Evolutionary conservation across 306 rosid species (phyloP).

Genomic region (Citrullus mucosospermus): DNA sequence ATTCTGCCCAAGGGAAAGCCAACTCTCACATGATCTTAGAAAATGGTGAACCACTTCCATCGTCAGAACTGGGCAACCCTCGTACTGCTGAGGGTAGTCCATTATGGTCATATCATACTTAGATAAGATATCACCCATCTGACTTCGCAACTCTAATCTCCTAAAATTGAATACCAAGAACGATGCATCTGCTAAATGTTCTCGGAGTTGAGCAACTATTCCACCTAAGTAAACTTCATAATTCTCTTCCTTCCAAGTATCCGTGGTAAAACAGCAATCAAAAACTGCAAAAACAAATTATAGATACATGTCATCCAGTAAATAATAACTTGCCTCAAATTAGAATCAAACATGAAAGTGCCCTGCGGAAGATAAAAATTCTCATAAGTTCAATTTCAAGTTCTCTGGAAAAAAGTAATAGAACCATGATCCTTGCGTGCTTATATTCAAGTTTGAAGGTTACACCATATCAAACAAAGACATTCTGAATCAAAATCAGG

Average conservation of each 20-base stretch:
- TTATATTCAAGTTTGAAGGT: neutral
- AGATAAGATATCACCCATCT: constrained; percentile 43
- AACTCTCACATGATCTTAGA: constrained; percentile 80
- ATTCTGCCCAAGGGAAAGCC: constrained; percentile 73
- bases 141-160: constrained; percentile 36
- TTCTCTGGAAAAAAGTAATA: neutral
- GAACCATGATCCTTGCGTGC: neutral
- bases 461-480: neutral
- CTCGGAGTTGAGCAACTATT: constrained; percentile 49
- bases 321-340: neutral
- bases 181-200: constrained; percentile 53
- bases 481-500: neutral
- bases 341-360: neutral
- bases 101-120: constrained; percentile 77
- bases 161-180: constrained; percentile 75
- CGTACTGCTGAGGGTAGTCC: constrained; percentile 86
- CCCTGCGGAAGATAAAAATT: neutral
- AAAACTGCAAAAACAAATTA: constrained; percentile 36
- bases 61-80: constrained; percentile 67
- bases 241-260: constrained; percentile 62
- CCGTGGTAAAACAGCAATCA: constrained; percentile 78
- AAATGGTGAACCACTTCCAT: constrained; percentile 86
- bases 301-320: neutral
- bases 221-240: constrained; percentile 51
- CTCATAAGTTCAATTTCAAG: neutral